These are phyloP conservation scores for Paracamarosporium sp. DNA, from an alignment of 2,329 filamentous ascomycete genomes.

Conservation along the genomic window DNA sequence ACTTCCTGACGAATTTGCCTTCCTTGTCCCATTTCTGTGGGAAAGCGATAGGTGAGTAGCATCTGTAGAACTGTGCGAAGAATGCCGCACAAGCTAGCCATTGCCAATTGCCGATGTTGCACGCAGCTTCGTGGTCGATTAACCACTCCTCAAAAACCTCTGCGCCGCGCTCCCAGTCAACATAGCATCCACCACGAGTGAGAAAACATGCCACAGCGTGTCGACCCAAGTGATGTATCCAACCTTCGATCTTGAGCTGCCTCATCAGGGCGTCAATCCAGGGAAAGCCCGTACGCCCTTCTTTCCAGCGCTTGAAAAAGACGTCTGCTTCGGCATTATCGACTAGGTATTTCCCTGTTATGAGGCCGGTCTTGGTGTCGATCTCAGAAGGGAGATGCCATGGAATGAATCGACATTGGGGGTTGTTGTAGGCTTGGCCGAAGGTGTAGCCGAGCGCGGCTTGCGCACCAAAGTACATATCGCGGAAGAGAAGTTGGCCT, in stretches of 20 bases:
- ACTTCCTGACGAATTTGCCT: slow-evolving; percentile 68
- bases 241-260: slow-evolving; percentile 73
- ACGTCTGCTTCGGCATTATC: slow-evolving; percentile 68
- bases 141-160: slow-evolving; percentile 80
- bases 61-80: slow-evolving; percentile 73
- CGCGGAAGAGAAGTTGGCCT: slow-evolving; percentile 77
- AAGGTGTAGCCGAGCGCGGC: slow-evolving; percentile 70
- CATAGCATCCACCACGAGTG: slow-evolving; percentile 79
- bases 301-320: slow-evolving; percentile 73
- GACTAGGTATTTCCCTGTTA: slow-evolving; percentile 68
- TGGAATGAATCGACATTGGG: slow-evolving; percentile 74
- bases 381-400: slow-evolving; percentile 76
- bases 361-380: slow-evolving; percentile 50
- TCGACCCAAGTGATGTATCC: slow-evolving; percentile 80
- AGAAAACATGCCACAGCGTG: slow-evolving; percentile 83
- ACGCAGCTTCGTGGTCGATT: slow-evolving; percentile 76
- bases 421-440: slow-evolving; percentile 69
- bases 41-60: slow-evolving; percentile 74
- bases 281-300: slow-evolving; percentile 75
- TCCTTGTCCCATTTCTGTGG: slow-evolving; percentile 78
- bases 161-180: slow-evolving; percentile 79
- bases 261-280: slow-evolving; percentile 85
- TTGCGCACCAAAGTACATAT: slow-evolving; percentile 85
- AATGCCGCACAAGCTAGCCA: slow-evolving; percentile 80
- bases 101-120: slow-evolving; percentile 79